These are phyloP conservation scores for Aspergillus asperescens DNA, from an alignment of 495 filamentous ascomycete genomes.

Conservation along the genomic window DNA sequence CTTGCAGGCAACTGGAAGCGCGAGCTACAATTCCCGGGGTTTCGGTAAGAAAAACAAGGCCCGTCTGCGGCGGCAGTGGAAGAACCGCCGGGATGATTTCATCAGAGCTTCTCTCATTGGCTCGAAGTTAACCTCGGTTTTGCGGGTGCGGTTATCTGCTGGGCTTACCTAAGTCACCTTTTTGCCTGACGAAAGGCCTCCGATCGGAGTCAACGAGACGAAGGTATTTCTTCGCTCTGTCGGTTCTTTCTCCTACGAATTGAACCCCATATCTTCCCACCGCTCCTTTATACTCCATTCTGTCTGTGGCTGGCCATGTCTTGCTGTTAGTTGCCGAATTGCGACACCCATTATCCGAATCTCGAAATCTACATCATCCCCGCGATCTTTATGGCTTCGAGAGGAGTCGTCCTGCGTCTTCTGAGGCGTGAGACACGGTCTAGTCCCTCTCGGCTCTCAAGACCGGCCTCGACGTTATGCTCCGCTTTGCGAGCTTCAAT, in stretches of 20 bases:
- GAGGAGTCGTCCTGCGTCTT: slow-evolving; percentile 38
- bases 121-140: no score
- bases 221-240: no score
- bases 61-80: no score
- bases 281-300: no score
- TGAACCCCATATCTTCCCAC: neutral
- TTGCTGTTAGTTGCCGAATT: neutral
- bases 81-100: no score
- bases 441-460: slow-evolving; percentile 25
- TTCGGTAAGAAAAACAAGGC: no score
- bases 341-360: neutral
- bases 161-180: neutral
- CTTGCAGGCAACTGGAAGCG: no score
- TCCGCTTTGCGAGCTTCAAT: slow-evolving; percentile 21
- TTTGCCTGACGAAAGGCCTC: neutral
- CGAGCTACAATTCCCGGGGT: no score
- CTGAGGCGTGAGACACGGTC: slow-evolving; percentile 41
- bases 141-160: no score
- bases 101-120: no score
- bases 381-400: slow-evolving; percentile 36
- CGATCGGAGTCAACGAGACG: neutral
- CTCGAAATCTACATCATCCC: neutral
- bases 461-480: slow-evolving; percentile 27
- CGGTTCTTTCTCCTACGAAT: neutral
- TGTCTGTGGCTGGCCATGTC: slow-evolving; percentile 5